A percentile compares a stretch with the other conserved stretches of the same genome.
Conservation (phyloP, 1,284 basidiomycete genomes). For the Vanrija pseudolonga region DNA sequence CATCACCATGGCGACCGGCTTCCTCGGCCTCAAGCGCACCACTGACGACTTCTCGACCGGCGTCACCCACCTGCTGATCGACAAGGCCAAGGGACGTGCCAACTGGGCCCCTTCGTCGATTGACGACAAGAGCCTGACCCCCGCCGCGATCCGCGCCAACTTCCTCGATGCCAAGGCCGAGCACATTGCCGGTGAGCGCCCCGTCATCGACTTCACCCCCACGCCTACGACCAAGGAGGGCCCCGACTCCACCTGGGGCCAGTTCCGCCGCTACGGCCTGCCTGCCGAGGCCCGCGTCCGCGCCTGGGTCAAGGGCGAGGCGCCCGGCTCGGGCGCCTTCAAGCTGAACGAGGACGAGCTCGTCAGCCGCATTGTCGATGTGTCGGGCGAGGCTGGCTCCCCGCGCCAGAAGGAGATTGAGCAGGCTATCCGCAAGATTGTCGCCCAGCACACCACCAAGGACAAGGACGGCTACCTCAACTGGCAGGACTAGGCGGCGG, state of each 20-base stretch:
- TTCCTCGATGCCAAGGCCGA: constrained; percentile 53
- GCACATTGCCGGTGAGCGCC: constrained; percentile 63
- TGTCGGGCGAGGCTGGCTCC: constrained; percentile 21
- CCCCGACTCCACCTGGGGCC: constrained; percentile 43
- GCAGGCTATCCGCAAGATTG: constrained; percentile 27
- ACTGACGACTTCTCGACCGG: constrained; percentile 79
- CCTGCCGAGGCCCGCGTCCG: constrained; percentile 39
- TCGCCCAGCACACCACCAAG: constrained; percentile 30
- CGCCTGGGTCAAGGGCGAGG: constrained; percentile 37
- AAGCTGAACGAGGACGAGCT: constrained; percentile 42
- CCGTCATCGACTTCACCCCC: constrained; percentile 32
- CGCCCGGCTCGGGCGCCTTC: constrained; percentile 43
- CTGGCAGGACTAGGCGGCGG: too few relatives aligned
- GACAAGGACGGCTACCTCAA: constrained; percentile 40
- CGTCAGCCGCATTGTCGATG: constrained; percentile 31
- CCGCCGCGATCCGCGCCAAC: constrained; percentile 51
- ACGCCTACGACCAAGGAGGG: constrained; percentile 18
- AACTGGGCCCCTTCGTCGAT: constrained; percentile 58
- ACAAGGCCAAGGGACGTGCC: constrained; percentile 54
- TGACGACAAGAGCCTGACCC: constrained; percentile 53
- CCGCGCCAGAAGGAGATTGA: constrained; percentile 30
- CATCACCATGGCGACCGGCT: constrained; percentile 37
- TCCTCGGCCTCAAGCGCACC: constrained; percentile 53
- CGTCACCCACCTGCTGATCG: constrained; percentile 67
- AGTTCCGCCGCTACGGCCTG: constrained; percentile 45